These are phyloP conservation scores for Hypoxylon intermedium DNA, from an alignment of 495 filamentous ascomycete species.

Conservation along the genomic window DNA sequence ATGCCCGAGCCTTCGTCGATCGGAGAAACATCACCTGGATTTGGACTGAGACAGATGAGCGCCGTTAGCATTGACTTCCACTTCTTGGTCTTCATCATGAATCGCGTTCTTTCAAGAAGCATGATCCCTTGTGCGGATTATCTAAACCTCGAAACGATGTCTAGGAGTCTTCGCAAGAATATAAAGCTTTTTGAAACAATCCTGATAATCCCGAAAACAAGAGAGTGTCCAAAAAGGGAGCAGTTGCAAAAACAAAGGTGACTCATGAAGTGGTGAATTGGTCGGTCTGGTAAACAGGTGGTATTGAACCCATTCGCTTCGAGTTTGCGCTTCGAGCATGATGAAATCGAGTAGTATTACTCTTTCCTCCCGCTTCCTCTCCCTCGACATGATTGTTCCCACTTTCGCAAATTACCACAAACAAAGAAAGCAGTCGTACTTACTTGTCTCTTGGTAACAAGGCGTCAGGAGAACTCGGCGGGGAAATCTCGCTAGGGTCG, in stretches of 20 bases:
- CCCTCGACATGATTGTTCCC: constrained; percentile 2
- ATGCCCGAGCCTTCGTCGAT: constrained; percentile 57
- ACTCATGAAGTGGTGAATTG: constrained; percentile 2
- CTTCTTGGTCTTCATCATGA: neutral
- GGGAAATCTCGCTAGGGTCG: constrained; percentile 52
- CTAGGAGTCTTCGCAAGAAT: constrained; percentile 11
- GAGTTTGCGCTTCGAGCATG: neutral
- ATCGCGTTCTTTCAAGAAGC: neutral
- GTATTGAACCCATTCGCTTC: constrained; percentile 8
- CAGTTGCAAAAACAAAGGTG: constrained; percentile 3
- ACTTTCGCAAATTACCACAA: constrained; percentile 4
- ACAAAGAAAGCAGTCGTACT: constrained; percentile 32
- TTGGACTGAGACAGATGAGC: constrained; percentile 33
- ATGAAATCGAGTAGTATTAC: neutral
- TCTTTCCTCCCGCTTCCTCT: neutral
- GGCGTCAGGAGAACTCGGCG: constrained; percentile 57
- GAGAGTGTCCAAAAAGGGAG: constrained; percentile 13
- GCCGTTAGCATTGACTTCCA: constrained; percentile 30
- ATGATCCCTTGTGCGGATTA: neutral
- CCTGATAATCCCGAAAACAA: neutral
- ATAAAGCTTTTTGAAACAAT: neutral
- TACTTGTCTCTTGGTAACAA: constrained; percentile 42
- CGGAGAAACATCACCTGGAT: constrained; percentile 57
- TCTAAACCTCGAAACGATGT: neutral
- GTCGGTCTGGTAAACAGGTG: constrained; percentile 3